Evolutionary conservation across 148 eudicot genomes (phyloP), one percentile per base, ranked within the genome.

Genomic region (Amaranthus cruentus): DNA sequence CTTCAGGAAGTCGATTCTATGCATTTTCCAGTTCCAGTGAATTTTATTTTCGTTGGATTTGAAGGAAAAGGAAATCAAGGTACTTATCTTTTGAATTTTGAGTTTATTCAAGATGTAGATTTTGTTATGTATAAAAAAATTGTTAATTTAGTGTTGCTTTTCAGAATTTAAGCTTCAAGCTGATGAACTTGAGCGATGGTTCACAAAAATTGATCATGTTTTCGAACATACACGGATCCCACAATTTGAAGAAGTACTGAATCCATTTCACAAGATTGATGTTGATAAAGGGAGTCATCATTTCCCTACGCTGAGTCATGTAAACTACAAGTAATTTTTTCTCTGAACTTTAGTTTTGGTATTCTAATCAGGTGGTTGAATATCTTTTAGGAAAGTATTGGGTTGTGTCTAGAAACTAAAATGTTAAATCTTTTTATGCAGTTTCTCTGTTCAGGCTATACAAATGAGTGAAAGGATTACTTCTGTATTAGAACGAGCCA

Each of bases 181-280:
- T 72, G 91, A 91, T 83, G 98, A 93, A 80, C 84, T 93, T 49
- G 97, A 93, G 87, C 95, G 91, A 73, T 93, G 98, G 98, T 93
- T 93, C 85, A 89, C 90, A 42, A 89, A 93, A 76, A 93, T 93
- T 80, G 98, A 93, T 85, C 98, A 93, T 77, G 87, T 93, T 44
- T 93, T 93, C 87, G 91, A 89, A 62, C 98, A 93, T 67, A 88
- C 97, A 3, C 86, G 97, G 72, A 79, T 88, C 71, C 92, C 97
- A 21, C 83, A 81, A 74, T 85, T 87, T 75, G 91, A 89, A 65
- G 97, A 93, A 88, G 84, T 86, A 72, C 87, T 88, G 53, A 80
- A 84, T 54, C 95, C 97, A 58, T 93, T 93, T 79, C 87, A 93
- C 87, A 91, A 87, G 83, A 84, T 81, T 71, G 88, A 82, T 77